Conservation (phyloP, 163 green algal genomes). For the Volvox carteri region DNA sequence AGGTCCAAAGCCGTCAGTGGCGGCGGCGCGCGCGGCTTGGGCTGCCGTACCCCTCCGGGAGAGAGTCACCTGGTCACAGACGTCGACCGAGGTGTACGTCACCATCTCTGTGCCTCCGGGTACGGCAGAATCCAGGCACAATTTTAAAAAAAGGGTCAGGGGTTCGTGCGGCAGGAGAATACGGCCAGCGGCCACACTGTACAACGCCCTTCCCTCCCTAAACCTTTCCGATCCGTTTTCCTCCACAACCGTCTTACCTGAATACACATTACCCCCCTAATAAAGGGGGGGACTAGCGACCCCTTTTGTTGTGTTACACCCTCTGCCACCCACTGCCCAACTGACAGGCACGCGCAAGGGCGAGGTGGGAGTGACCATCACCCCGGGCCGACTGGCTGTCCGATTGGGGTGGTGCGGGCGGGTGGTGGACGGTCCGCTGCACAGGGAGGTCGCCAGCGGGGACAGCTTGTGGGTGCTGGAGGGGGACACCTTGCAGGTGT, state of each 20-base stretch:
- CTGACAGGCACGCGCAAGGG: slow-evolving; percentile 63
- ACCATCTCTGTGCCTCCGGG: slow-evolving; percentile 63
- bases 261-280: too few relatives aligned
- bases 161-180: too few relatives aligned
- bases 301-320: too few relatives aligned
- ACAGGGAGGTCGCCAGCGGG: slow-evolving; percentile 19
- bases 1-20: slow-evolving; percentile 28
- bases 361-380: slow-evolving; percentile 63
- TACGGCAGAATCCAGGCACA: too few relatives aligned
- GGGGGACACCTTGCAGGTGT: slow-evolving; percentile 38
- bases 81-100: slow-evolving; percentile 64
- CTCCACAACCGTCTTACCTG: too few relatives aligned
- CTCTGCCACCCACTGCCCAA: too few relatives aligned
- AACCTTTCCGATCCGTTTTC: too few relatives aligned
- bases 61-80: slow-evolving; percentile 73
- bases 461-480: slow-evolving; percentile 79
- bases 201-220: too few relatives aligned
- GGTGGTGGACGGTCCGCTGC: slow-evolving; percentile 76
- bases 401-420: slow-evolving; percentile 76
- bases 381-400: slow-evolving; percentile 62
- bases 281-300: too few relatives aligned
- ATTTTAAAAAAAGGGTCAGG: too few relatives aligned
- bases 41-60: slow-evolving; percentile 60
- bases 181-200: too few relatives aligned
- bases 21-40: slow-evolving; percentile 58